Percentiles rank a stretch among this genome's conserved stretches.
These are phyloP conservation scores for Phaffia tasmanica DNA, from an alignment of 768 basidiomycete genomes.

Conservation along the genomic window DNA sequence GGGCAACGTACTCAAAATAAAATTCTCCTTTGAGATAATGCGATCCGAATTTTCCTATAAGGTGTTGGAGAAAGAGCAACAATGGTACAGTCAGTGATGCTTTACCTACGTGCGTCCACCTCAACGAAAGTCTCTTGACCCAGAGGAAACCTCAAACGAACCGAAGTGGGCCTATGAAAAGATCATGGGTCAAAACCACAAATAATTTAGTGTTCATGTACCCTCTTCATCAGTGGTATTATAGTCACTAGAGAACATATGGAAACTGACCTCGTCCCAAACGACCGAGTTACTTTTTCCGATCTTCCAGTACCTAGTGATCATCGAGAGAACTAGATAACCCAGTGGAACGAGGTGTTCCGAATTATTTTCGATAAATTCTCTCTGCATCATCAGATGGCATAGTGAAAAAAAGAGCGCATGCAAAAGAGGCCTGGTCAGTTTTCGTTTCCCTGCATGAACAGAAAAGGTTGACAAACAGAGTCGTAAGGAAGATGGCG, in stretches of 20 bases:
- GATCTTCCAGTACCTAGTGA: conserved; percentile 88
- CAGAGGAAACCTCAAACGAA: neutral
- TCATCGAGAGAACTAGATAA: conserved; percentile 88
- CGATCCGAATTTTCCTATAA: conserved; percentile 70
- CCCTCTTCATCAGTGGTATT: neutral
- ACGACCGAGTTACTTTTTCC: conserved; percentile 75
- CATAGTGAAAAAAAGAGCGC: neutral
- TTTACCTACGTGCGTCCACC: neutral
- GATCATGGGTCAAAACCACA: neutral
- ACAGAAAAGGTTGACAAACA: neutral
- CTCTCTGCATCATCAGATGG: conserved; percentile 26
- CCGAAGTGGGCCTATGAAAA: conserved; percentile 72
- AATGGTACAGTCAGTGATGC: neutral
- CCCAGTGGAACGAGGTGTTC: conserved; percentile 43
- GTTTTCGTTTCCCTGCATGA: neutral
- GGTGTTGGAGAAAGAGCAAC: neutral
- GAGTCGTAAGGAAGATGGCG: too few species aligned
- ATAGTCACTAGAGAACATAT: neutral
- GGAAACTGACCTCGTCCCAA: conserved; percentile 65
- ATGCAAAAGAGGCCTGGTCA: neutral
- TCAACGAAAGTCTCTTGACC: neutral
- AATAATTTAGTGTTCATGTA: neutral
- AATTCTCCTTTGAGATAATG: conserved; percentile 98
- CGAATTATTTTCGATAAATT: conserved; percentile 35
- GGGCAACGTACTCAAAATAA: conserved; percentile 63